These are phyloP conservation scores for Picochlorum sp. DNA, from an alignment of 139 green algal species.

Conservation along the genomic window DNA sequence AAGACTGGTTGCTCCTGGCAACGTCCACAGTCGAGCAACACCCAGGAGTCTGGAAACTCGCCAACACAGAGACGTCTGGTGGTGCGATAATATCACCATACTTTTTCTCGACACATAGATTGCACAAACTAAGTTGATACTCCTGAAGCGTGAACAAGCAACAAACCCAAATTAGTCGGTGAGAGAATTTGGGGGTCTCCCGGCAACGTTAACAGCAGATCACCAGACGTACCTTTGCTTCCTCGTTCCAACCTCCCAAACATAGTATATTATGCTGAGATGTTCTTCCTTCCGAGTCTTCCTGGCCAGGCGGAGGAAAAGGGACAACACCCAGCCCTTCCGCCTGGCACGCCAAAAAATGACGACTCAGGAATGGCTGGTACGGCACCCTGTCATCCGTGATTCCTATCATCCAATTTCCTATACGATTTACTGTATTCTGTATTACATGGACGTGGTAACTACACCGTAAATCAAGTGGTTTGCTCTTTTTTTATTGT, in stretches of 20 bases:
- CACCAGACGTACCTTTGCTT: conserved; percentile 7
- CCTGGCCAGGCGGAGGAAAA: conserved; percentile 6
- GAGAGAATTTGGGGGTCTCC: not conserved
- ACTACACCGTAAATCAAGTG: no score
- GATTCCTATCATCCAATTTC: no score
- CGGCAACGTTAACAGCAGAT: not conserved
- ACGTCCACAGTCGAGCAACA: not conserved
- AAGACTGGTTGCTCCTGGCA: not conserved
- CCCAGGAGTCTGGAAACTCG: not conserved
- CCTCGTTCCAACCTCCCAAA: conserved; percentile 11
- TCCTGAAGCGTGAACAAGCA: not conserved
- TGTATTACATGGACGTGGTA: no score
- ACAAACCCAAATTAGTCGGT: not conserved
- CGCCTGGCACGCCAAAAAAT: conserved; percentile 9
- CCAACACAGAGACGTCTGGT: conserved; percentile 2
- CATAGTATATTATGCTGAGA: conserved; percentile 1
- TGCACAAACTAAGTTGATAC: conserved; percentile 3
- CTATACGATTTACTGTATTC: no score
- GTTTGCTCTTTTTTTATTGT: no score
- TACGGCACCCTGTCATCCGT: no score
- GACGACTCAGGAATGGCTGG: conserved; percentile 4
- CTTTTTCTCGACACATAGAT: conserved; percentile 1
- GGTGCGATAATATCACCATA: not conserved
- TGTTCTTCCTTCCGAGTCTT: not conserved
- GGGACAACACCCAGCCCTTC: not conserved